These are phyloP conservation scores for Ettlia oleoabundans DNA, from an alignment of 139 green algal species.

Conservation along the genomic window DNA sequence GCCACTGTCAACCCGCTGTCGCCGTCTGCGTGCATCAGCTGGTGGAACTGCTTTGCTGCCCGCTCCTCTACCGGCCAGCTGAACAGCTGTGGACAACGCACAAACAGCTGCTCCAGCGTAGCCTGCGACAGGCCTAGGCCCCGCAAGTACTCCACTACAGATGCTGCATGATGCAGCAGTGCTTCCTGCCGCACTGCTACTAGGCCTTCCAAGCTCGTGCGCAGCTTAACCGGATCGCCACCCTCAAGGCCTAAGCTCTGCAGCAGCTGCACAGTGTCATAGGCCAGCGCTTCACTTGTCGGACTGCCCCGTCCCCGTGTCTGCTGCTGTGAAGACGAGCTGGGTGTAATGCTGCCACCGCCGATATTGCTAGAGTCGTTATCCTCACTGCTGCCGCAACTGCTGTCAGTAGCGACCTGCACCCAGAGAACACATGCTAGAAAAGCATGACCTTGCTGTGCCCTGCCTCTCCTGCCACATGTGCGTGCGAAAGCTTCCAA, in stretches of 20 bases:
- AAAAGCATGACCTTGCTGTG: neutral
- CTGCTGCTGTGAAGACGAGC: too few species aligned
- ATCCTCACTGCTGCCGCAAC: too few species aligned
- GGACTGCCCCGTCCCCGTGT: neutral
- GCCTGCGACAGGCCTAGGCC: neutral
- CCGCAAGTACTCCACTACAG: neutral
- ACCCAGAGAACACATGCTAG: neutral
- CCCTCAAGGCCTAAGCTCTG: neutral
- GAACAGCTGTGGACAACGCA: neutral
- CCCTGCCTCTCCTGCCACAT: too few species aligned
- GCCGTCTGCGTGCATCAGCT: constrained; percentile 4
- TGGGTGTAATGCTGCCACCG: too few species aligned
- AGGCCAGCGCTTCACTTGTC: neutral
- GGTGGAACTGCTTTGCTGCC: neutral
- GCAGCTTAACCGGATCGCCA: neutral
- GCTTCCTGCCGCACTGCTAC: neutral
- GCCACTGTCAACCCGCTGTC: neutral
- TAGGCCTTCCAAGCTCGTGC: neutral
- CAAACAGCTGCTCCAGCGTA: neutral
- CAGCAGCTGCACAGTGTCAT: constrained; percentile 2
- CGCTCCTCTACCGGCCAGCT: constrained; percentile 1
- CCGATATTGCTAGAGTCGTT: too few species aligned
- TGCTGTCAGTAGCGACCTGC: neutral
- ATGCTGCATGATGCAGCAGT: neutral
- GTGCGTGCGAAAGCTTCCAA: too few species aligned